Base-by-base conservation (phyloP, 345 rosid genomes). In the Microcos paniculata region DNA sequence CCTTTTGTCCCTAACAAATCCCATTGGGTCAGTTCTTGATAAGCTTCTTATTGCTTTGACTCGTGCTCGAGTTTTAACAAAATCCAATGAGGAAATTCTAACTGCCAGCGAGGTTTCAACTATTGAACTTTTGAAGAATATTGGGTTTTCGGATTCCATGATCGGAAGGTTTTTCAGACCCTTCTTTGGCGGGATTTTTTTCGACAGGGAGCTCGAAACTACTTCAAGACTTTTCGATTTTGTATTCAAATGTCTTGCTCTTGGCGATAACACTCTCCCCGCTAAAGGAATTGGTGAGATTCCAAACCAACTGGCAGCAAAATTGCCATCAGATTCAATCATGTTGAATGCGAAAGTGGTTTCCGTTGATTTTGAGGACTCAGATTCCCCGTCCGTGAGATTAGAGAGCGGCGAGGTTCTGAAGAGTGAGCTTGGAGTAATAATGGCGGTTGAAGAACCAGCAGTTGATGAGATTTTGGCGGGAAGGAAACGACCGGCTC, bases 171-270 rank as follows among this genome's bases (percentile, higher is more conserved):
- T 94, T 80, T 94, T 94, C 28, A 85, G 86, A 65, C 98, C 97
- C 5, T 94, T 94, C 65, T 94, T 92, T 11, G 98, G 98, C 0
- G 97, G 98, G 15, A 91, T 94, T 71, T 94, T 94, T 80, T 92
- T 92, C 67, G 98, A 94, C 35, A 85, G 68, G 38, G 86, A 89
- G 31, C 97, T 94, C 8, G 92, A 85, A 75, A 94, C 98, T 8
- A 91, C 91, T 18, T 92, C 98, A 1, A 88, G 94, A 71, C 80
- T 94, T 78, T 94, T 94, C 77, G 82, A 92, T 81, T 94, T 94
- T 48, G 71, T 94, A 19, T 94, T 94, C 88, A 89, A 91, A 78
- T 91, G 95, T 79, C 97, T 94, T 4, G 95, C 97, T 59, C 97
- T 94, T 10, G 98, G 98, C 16, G 89, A 92, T 16, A 94, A 91